These are phyloP conservation scores for Tulasnella sp. DNA, from an alignment of 768 basidiomycete genomes.

Conservation along the genomic window DNA sequence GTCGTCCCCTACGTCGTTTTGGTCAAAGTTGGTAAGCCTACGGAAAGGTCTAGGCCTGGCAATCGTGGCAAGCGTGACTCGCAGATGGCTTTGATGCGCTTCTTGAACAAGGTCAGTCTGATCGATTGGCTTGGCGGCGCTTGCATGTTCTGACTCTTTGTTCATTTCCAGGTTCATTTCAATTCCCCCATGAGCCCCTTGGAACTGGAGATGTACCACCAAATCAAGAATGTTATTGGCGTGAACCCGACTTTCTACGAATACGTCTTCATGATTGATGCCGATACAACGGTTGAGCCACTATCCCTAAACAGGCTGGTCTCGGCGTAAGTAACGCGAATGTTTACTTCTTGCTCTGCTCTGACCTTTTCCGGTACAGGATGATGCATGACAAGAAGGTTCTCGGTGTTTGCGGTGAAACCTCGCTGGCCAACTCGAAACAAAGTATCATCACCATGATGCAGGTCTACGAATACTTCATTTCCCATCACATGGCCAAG, in stretches of 20 bases:
- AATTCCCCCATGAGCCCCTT: constrained; percentile 94
- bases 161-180: constrained; percentile 78
- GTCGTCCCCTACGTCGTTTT: constrained; percentile 94
- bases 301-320: constrained; percentile 87
- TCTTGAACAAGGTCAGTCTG: constrained; percentile 84
- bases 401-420: constrained; percentile 95
- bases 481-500: constrained; percentile 98
- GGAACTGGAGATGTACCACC: constrained; percentile 98
- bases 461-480: constrained; percentile 99
- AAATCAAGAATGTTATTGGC: constrained; percentile 99
- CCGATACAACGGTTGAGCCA: constrained; percentile 91
- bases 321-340: constrained; percentile 70
- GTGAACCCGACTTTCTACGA: constrained; percentile 99
- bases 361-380: constrained; percentile 48
- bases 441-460: constrained; percentile 97
- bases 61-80: constrained; percentile 99
- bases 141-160: not conserved
- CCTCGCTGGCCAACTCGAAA: constrained; percentile 87
- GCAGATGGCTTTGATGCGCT: constrained; percentile 95
- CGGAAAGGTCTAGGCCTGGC: constrained; percentile 88
- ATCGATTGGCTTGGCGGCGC: not conserved
- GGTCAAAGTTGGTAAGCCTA: constrained; percentile 94
- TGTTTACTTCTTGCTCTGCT: not conserved
- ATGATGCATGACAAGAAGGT: constrained; percentile 98
- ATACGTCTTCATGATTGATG: constrained; percentile 90